phyloP scores from a whole-genome alignment of 139 green algal species.

The Nannochloris sp. region DNA sequence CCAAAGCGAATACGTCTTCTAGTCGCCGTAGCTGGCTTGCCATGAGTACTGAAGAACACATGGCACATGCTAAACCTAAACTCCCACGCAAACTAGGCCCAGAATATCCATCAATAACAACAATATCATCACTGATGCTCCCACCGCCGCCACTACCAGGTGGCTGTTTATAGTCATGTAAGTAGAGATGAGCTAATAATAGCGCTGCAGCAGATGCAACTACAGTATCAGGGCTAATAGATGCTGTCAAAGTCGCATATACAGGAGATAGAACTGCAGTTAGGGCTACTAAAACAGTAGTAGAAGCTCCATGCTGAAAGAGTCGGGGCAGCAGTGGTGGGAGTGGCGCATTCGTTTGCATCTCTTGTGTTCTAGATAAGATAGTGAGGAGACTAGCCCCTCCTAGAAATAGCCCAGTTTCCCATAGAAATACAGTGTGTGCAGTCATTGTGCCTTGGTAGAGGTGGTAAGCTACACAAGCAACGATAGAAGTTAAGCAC shows the following conservation, averaged over 20 bases:
- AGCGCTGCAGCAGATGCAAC: slow-evolving; percentile 49
- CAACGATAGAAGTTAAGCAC: slow-evolving; percentile 35
- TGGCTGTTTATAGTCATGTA: slow-evolving; percentile 72
- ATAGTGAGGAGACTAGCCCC: not conserved
- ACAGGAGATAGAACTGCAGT: slow-evolving; percentile 70
- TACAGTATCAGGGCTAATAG: slow-evolving; percentile 73
- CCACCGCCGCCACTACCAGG: not conserved
- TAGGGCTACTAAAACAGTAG: not conserved
- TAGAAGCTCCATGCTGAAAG: not conserved
- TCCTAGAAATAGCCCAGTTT: too few relatives aligned
- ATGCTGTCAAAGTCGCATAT: slow-evolving; percentile 61
- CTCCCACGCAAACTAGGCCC: slow-evolving; percentile 52
- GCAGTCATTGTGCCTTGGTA: slow-evolving; percentile 12
- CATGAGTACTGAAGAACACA: slow-evolving; percentile 71
- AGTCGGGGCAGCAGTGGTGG: not conserved
- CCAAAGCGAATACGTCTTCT: slow-evolving; percentile 41
- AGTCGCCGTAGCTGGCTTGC: slow-evolving; percentile 56
- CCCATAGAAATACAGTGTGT: not conserved
- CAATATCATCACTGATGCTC: too few relatives aligned
- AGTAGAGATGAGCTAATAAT: slow-evolving; percentile 66
- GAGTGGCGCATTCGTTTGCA: not conserved
- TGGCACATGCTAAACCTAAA: slow-evolving; percentile 61
- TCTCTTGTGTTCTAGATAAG: not conserved
- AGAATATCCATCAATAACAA: too few relatives aligned
- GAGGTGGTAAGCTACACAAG: slow-evolving; percentile 42